Conservation (phyloP, 768 basidiomycete species). For the Rickenella mellea region DNA sequence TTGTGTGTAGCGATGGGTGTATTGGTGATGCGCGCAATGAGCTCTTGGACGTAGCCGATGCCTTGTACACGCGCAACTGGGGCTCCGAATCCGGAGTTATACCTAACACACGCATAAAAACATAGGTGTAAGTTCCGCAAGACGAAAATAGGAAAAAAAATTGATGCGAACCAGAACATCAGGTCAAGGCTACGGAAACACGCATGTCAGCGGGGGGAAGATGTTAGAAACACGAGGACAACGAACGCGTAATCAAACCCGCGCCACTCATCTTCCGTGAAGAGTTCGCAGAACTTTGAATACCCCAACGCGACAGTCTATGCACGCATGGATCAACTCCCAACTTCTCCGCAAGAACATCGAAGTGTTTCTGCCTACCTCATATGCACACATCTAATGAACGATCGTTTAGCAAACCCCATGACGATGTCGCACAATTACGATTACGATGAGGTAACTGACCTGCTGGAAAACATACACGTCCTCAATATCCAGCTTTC, state of each 20-base stretch:
- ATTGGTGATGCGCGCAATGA: slow-evolving; percentile 74
- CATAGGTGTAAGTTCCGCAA: too few relatives aligned
- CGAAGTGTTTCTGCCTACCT: slow-evolving; percentile 40
- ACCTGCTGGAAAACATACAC: slow-evolving; percentile 66
- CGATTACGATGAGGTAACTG: too few relatives aligned
- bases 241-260: slow-evolving; percentile 81
- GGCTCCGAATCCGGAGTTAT: slow-evolving; percentile 72
- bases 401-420: background rate
- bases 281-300: slow-evolving; percentile 84
- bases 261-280: slow-evolving; percentile 89
- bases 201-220: background rate
- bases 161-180: slow-evolving; percentile 39
- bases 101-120: slow-evolving; percentile 21
- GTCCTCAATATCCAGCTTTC: slow-evolving; percentile 55
- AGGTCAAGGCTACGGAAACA: slow-evolving; percentile 45
- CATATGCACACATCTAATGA: slow-evolving; percentile 66
- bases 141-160: background rate
- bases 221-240: background rate
- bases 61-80: slow-evolving; percentile 71
- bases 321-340: background rate
- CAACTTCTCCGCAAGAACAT: background rate
- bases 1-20: slow-evolving; percentile 63
- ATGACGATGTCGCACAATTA: too few relatives aligned
- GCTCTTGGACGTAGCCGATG: slow-evolving; percentile 74
- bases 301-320: slow-evolving; percentile 88